Percentiles rank a stretch among this genome's conserved stretches.
phyloP scores from a whole-genome alignment of 1,139 yeast genomes.

The Geotrichum restrictum region DNA sequence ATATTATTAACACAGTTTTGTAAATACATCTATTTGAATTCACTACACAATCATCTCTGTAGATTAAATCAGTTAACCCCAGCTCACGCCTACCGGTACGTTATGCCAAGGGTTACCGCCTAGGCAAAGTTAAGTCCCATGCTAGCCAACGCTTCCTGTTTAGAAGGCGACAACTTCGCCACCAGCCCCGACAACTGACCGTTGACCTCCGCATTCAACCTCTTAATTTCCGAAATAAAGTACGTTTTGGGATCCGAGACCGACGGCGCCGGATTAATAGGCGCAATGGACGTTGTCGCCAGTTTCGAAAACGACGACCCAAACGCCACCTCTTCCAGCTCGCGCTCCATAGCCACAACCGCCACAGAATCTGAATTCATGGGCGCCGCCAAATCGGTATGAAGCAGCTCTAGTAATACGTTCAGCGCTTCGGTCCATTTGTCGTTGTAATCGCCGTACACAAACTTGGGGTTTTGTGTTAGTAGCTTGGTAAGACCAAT shows the following conservation, averaged over 20 bases:
- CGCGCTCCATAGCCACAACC: slow-evolving; percentile 46
- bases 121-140: slow-evolving; percentile 8
- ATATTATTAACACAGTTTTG: too few relatives aligned
- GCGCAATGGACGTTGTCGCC: slow-evolving; percentile 55
- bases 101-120: too few relatives aligned
- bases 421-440: slow-evolving; percentile 52
- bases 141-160: slow-evolving; percentile 4
- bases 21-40: not conserved
- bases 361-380: slow-evolving; percentile 33
- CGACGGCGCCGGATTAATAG: slow-evolving; percentile 66
- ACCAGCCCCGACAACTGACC: slow-evolving; percentile 10
- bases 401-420: slow-evolving; percentile 47
- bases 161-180: not conserved
- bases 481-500: slow-evolving; percentile 69
- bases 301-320: slow-evolving; percentile 81
- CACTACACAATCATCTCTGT: not conserved
- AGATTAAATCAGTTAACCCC: slow-evolving; percentile 25
- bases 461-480: slow-evolving; percentile 40
- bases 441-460: slow-evolving; percentile 42
- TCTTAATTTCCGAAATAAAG: slow-evolving; percentile 39
- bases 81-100: too few relatives aligned
- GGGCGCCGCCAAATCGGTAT: slow-evolving; percentile 37
- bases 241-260: slow-evolving; percentile 42
- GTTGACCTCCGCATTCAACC: slow-evolving; percentile 30
- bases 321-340: slow-evolving; percentile 63